These are phyloP conservation scores for Chaetomium cochliodes DNA, from an alignment of 495 filamentous ascomycete genomes.

Conservation along the genomic window DNA sequence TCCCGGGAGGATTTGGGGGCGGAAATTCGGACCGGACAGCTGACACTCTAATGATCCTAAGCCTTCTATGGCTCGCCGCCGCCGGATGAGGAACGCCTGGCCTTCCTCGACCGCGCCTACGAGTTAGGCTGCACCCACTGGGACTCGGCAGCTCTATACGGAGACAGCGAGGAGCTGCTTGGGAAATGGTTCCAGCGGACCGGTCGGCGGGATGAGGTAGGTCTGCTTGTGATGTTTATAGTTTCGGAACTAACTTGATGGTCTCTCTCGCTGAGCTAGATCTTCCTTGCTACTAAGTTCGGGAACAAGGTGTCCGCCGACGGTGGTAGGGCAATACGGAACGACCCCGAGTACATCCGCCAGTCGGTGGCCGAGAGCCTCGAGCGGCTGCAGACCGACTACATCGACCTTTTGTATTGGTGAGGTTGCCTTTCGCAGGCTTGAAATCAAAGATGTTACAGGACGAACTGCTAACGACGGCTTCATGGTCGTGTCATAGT, in stretches of 20 bases:
- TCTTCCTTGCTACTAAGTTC: conserved; percentile 56
- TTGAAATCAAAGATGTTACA: too few species aligned
- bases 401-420: conserved; percentile 45
- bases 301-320: conserved; percentile 27
- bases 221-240: neutral
- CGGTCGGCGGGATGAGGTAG: conserved; percentile 19
- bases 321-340: conserved; percentile 19
- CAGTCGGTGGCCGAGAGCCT: conserved; percentile 50
- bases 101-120: conserved; percentile 41
- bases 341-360: conserved; percentile 54
- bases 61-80: conserved; percentile 41
- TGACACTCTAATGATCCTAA: neutral
- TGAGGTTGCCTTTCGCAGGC: neutral
- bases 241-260: neutral
- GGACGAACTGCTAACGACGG: too few species aligned
- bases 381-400: conserved; percentile 51
- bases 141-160: conserved; percentile 46
- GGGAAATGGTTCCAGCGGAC: conserved; percentile 46
- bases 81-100: conserved; percentile 40
- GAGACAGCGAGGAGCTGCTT: conserved; percentile 46
- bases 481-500: neutral
- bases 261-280: conserved; percentile 23
- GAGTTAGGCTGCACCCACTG: conserved; percentile 46
- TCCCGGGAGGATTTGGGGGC: too few species aligned
- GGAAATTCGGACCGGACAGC: too few species aligned